phyloP scores from a whole-genome alignment of 2,329 filamentous ascomycete genomes.

The Colletotrichum camelliae region DNA sequence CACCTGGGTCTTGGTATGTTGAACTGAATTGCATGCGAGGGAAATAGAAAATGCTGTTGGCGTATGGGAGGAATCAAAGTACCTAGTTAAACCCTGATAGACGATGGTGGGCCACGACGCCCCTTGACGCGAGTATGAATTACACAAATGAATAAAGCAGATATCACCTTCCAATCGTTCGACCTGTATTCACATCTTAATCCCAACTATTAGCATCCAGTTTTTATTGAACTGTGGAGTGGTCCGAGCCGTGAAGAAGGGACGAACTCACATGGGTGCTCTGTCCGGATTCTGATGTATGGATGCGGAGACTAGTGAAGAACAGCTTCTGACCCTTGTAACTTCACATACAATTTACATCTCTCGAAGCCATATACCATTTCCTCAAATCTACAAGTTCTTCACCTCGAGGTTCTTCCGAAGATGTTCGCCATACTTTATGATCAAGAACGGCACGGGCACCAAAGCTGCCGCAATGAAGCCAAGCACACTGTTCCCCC shows the following conservation, averaged over 20 bases:
- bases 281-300: not conserved
- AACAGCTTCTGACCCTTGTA: not conserved
- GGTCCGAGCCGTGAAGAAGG: not conserved
- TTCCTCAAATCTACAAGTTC: not conserved
- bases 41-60: slow-evolving; percentile 2
- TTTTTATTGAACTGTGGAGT: not conserved
- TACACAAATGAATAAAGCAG: slow-evolving; percentile 16
- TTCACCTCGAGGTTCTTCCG: not conserved
- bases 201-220: not conserved
- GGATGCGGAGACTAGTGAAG: not conserved
- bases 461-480: slow-evolving; percentile 51
- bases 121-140: slow-evolving; percentile 16
- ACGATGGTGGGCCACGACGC: slow-evolving; percentile 13
- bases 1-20: slow-evolving; percentile 61
- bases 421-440: slow-evolving; percentile 51
- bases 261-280: not conserved
- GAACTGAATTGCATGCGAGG: slow-evolving; percentile 8
- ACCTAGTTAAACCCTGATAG: slow-evolving; percentile 21
- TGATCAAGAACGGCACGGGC: slow-evolving; percentile 49
- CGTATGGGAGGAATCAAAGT: slow-evolving; percentile 17
- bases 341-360: not conserved
- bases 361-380: not conserved
- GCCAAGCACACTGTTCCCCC: slow-evolving; percentile 26
- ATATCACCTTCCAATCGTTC: not conserved
- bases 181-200: no score